These are phyloP conservation scores for Acacia concinna DNA, from an alignment of 331 rosid species.

Conservation along the genomic window DNA sequence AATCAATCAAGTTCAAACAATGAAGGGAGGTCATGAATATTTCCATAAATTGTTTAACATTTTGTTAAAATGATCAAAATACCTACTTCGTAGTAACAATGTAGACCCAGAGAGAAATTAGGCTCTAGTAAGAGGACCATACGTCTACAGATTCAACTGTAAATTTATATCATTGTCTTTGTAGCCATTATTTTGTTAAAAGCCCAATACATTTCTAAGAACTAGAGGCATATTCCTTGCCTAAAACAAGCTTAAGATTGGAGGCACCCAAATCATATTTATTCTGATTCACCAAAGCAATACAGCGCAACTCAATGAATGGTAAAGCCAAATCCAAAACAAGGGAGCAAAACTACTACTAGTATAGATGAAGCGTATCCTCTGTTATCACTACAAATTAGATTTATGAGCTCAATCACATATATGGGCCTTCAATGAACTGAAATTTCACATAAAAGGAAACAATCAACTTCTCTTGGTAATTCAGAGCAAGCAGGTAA, in stretches of 20 bases:
- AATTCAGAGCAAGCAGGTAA: conserved; percentile 9
- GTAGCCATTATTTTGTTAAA: background rate
- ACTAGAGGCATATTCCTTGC: background rate
- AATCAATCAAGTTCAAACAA: background rate
- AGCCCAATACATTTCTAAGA: background rate
- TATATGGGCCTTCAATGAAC: background rate
- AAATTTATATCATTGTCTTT: background rate
- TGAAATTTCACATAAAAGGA: background rate
- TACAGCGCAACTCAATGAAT: conserved; percentile 5
- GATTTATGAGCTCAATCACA: background rate
- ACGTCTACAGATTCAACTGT: background rate
- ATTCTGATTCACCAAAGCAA: background rate
- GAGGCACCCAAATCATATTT: background rate
- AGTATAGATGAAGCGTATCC: background rate
- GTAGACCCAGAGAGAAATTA: background rate
- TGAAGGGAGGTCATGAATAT: background rate
- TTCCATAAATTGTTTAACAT: background rate
- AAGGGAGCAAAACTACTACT: background rate
- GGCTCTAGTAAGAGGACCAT: background rate
- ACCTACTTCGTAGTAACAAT: background rate
- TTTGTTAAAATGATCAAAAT: background rate
- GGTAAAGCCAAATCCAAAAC: conserved; percentile 1
- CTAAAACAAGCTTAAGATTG: background rate
- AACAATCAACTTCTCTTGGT: background rate
- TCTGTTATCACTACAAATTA: background rate